A percentile compares a stretch with the other conserved stretches of the same genome.
Evolutionary conservation across 805 yeast species (phyloP).

Genomic region (Helenozyma baotianmanensis): DNA sequence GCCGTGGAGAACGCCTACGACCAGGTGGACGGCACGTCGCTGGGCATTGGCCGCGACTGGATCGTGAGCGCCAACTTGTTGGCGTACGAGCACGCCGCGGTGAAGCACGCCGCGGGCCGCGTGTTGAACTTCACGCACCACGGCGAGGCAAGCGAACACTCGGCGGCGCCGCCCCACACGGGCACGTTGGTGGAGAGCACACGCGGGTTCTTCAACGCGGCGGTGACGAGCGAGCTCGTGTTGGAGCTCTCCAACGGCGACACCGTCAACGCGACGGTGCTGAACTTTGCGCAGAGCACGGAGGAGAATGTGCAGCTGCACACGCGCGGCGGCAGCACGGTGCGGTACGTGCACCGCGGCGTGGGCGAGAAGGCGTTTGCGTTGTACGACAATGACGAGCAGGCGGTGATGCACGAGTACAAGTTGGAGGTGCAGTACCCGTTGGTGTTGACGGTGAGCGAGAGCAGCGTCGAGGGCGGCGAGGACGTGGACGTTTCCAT

Average conservation of each 20-base stretch:
- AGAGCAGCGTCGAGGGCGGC: conserved; percentile 16
- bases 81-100: conserved; percentile 46
- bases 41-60: conserved; percentile 52
- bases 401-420: conserved; percentile 10
- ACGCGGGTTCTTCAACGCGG: conserved; percentile 28
- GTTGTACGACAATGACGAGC: conserved; percentile 21
- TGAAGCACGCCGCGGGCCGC: conserved; percentile 38
- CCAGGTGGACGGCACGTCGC: conserved; percentile 9
- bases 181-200: conserved; percentile 37
- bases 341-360: conserved; percentile 26
- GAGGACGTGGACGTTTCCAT: conserved; percentile 24
- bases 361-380: conserved; percentile 14
- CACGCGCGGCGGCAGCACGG: conserved; percentile 35
- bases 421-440: conserved; percentile 26
- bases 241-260: conserved; percentile 38
- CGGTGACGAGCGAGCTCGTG: conserved; percentile 29
- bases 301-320: conserved; percentile 38
- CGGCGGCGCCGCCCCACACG: conserved; percentile 34
- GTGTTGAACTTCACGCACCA: conserved; percentile 20
- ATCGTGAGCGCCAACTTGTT: conserved; percentile 52
- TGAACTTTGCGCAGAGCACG: conserved; percentile 23
- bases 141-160: conserved; percentile 23
- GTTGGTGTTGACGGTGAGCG: conserved; percentile 18
- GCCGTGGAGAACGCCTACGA: conserved; percentile 14
- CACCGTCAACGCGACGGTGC: conserved; percentile 23